phyloP scores from a whole-genome alignment of 2,329 filamentous ascomycete species.

The Diaporthe batatas region DNA sequence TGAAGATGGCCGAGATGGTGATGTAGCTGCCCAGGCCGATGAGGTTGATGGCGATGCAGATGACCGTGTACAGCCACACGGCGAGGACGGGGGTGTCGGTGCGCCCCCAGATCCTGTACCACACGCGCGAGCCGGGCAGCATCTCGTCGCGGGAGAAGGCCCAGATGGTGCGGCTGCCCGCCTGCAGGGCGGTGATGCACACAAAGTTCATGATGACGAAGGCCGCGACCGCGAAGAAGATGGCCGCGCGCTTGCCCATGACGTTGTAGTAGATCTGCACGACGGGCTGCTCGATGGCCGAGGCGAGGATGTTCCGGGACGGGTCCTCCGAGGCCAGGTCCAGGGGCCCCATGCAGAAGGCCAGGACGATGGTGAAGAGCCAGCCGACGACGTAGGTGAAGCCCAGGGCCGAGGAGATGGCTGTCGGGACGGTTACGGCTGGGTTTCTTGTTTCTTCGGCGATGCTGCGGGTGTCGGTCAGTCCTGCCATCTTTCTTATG shows the following conservation, averaged over 20 bases:
- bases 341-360: conserved; percentile 64
- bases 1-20: conserved; percentile 66
- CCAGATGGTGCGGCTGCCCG: conserved; percentile 66
- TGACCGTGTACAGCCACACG: conserved; percentile 68
- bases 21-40: conserved; percentile 69
- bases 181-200: conserved; percentile 69
- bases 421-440: conserved; percentile 59
- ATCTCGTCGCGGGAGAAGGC: conserved; percentile 67
- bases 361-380: conserved; percentile 70
- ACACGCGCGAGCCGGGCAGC: conserved; percentile 60
- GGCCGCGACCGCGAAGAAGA: conserved; percentile 68
- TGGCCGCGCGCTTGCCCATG: conserved; percentile 64
- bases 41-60: conserved; percentile 69
- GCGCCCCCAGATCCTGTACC: conserved; percentile 62
- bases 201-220: conserved; percentile 71
- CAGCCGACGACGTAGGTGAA: conserved; percentile 69
- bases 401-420: conserved; percentile 67
- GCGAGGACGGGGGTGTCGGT: conserved; percentile 66
- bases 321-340: conserved; percentile 51
- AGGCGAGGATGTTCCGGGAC: conserved; percentile 56
- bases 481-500: background rate
- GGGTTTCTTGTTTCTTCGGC: conserved; percentile 60
- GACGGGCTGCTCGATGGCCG: conserved; percentile 63
- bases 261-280: conserved; percentile 71
- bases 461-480: conserved; percentile 48